These are phyloP conservation scores for Coleophoma cylindrospora DNA, from an alignment of 2,329 filamentous ascomycete species.

Conservation along the genomic window DNA sequence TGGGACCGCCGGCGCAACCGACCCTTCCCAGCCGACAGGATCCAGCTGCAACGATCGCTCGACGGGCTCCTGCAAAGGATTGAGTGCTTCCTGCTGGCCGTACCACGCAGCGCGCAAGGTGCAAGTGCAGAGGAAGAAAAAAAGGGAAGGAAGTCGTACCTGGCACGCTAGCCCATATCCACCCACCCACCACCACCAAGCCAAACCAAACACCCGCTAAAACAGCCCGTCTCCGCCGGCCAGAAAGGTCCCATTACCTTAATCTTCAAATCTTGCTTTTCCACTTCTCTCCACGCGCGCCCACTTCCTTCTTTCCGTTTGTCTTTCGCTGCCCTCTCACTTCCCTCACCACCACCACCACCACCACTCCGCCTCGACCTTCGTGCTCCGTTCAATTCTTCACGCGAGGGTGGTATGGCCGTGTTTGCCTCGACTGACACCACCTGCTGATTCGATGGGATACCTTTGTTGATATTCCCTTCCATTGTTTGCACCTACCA, in stretches of 20 bases:
- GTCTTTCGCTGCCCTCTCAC: not conserved
- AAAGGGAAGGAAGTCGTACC: no score
- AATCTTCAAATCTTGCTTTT: not conserved
- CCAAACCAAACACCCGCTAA: no score
- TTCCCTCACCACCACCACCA: not conserved
- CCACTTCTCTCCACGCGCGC: not conserved
- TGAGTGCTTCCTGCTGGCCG: no score
- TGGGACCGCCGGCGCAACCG: no score
- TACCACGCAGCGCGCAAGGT: no score
- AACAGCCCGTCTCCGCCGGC: not conserved
- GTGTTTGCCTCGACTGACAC: conserved; percentile 11
- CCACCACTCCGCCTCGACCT: not conserved
- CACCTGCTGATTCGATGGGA: conserved; percentile 18
- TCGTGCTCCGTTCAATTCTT: not conserved
- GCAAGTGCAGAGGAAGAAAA: no score
- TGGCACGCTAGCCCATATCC: no score
- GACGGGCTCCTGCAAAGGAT: not conserved
- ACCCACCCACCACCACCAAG: no score
- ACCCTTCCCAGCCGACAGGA: no score
- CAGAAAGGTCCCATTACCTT: not conserved
- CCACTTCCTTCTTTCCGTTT: not conserved
- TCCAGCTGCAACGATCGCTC: no score
- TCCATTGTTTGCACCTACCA: conserved; percentile 13
- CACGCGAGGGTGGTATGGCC: conserved; percentile 8
- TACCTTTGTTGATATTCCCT: conserved; percentile 19